phyloP scores from a whole-genome alignment of 2,329 filamentous ascomycete species.

The Periconia digitata region DNA sequence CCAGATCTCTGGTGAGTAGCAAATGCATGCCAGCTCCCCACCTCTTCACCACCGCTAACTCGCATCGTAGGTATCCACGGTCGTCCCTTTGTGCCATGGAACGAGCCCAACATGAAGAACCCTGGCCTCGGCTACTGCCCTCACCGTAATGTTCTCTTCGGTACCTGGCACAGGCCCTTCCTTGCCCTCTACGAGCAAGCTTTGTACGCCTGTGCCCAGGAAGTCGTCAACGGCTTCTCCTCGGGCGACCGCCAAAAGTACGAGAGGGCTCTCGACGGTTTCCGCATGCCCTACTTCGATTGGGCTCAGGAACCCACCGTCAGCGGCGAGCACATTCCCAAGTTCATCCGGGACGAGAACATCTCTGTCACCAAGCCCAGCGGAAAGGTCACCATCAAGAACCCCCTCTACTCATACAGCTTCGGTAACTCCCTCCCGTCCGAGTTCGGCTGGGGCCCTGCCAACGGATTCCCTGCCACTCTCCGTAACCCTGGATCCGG shows the following conservation, averaged over 20 bases:
- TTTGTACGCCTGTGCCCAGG: constrained; percentile 43
- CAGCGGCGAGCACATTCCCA: constrained; percentile 30
- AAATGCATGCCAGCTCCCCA: background rate
- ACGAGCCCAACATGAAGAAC: constrained; percentile 51
- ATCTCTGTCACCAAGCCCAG: constrained; percentile 48
- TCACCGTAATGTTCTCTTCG: constrained; percentile 74
- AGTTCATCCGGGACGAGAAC: constrained; percentile 43
- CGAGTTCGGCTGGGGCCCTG: constrained; percentile 47
- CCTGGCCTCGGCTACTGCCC: constrained; percentile 70
- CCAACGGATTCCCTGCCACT: constrained; percentile 33
- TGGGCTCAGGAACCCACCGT: constrained; percentile 45
- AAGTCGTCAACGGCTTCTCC: constrained; percentile 47
- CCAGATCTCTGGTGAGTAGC: constrained; percentile 66
- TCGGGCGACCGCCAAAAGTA: constrained; percentile 41
- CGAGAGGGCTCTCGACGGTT: constrained; percentile 42
- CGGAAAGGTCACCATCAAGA: constrained; percentile 43
- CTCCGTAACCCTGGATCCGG: constrained; percentile 34
- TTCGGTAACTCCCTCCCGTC: constrained; percentile 56
- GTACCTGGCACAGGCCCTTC: constrained; percentile 83
- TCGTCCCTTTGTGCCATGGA: constrained; percentile 65
- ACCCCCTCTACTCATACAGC: constrained; percentile 51
- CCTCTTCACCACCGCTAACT: background rate
- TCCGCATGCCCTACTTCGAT: constrained; percentile 53
- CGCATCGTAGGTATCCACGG: constrained; percentile 70
- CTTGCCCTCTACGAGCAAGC: constrained; percentile 62